Conservation (phyloP, 768 basidiomycete species). For the Nevesoporus exiguus region DNA sequence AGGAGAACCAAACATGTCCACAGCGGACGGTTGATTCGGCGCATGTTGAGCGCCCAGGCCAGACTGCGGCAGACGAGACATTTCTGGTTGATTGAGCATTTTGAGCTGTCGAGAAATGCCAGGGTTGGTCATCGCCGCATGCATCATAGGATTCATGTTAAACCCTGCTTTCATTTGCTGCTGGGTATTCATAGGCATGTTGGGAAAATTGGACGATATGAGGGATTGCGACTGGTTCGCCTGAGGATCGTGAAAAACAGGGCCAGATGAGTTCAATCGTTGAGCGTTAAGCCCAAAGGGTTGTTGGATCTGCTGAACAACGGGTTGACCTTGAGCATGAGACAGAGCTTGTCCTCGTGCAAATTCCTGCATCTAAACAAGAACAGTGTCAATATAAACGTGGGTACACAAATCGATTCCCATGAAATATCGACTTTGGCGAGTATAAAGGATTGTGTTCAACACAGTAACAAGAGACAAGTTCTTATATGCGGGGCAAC, state of each 20-base stretch:
- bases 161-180: slow-evolving; percentile 30
- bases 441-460: background rate
- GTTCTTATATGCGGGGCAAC: slow-evolving; percentile 10
- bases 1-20: slow-evolving; percentile 50
- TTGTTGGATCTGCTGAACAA: slow-evolving; percentile 42
- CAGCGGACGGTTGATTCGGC: slow-evolving; percentile 37
- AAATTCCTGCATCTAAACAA: slow-evolving; percentile 43
- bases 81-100: slow-evolving; percentile 42
- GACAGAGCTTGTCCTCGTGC: slow-evolving; percentile 40
- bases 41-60: slow-evolving; percentile 32
- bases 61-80: slow-evolving; percentile 35
- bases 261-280: slow-evolving; percentile 36
- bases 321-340: slow-evolving; percentile 38
- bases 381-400: slow-evolving; percentile 23
- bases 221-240: slow-evolving; percentile 27
- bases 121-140: slow-evolving; percentile 31
- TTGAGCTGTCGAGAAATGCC: slow-evolving; percentile 38
- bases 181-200: slow-evolving; percentile 36
- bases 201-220: slow-evolving; percentile 38
- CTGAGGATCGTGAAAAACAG: slow-evolving; percentile 38
- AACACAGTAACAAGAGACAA: slow-evolving; percentile 9
- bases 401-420: slow-evolving; percentile 12
- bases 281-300: slow-evolving; percentile 37
- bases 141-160: slow-evolving; percentile 38
- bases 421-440: slow-evolving; percentile 5